Evolutionary conservation across 345 rosid genomes (phyloP).

Genomic region (Citrus maxima): DNA sequence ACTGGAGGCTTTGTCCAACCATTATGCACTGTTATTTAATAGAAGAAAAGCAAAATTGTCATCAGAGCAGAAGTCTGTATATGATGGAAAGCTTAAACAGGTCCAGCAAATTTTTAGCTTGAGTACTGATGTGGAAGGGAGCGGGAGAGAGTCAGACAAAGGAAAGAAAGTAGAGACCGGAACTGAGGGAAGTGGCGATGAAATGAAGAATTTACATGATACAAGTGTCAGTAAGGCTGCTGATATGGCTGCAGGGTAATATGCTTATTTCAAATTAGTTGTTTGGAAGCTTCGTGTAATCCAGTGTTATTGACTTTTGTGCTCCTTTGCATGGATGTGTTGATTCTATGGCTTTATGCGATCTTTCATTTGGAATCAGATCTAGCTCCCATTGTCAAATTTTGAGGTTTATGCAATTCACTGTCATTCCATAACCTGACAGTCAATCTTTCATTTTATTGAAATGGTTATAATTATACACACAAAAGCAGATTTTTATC

Average conservation of each 20-base stretch:
- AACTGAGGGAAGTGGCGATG: constrained; percentile 61
- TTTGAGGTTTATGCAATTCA: neutral
- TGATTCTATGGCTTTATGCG: neutral
- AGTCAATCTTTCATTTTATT: neutral
- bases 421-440: neutral
- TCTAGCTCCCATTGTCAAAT: constrained; percentile 3
- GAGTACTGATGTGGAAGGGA: constrained; percentile 48
- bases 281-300: neutral
- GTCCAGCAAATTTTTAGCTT: constrained; percentile 78
- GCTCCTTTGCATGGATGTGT: neutral
- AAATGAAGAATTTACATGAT: constrained; percentile 73
- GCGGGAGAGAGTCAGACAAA: constrained; percentile 53
- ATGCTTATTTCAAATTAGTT: neutral
- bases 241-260: constrained; percentile 97
- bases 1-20: constrained; percentile 87
- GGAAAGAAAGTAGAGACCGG: constrained; percentile 79
- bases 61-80: constrained; percentile 63
- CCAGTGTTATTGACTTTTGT: neutral
- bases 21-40: constrained; percentile 75
- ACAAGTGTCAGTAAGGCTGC: constrained; percentile 91
- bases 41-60: constrained; percentile 82
- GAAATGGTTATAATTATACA: neutral
- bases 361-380: neutral
- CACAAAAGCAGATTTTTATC: neutral
- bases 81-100: constrained; percentile 79